Evolutionary conservation across 2,329 filamentous ascomycete genomes (phyloP).

Genomic region (Diplocarpon mali): DNA sequence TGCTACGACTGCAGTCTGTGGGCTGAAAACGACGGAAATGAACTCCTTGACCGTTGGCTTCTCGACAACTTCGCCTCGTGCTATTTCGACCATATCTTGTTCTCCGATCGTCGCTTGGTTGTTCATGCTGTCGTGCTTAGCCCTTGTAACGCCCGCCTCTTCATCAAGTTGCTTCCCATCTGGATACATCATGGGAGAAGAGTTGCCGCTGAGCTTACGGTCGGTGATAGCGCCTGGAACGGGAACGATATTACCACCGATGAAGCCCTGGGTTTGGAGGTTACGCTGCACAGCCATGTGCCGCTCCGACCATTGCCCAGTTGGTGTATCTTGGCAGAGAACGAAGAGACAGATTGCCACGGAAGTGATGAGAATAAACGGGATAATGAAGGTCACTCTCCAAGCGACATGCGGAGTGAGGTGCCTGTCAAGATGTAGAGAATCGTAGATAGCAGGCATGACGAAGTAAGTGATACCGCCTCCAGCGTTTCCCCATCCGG

Average conservation of each 20-base stretch:
- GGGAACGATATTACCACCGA: slow-evolving; percentile 27
- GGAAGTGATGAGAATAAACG: slow-evolving; percentile 61
- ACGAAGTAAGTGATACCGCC: slow-evolving; percentile 69
- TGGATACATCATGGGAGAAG: slow-evolving; percentile 3
- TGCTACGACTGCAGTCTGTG: slow-evolving; percentile 44
- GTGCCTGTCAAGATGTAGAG: slow-evolving; percentile 48
- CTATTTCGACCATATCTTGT: slow-evolving; percentile 40
- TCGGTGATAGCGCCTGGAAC: slow-evolving; percentile 25
- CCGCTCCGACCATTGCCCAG: slow-evolving; percentile 70
- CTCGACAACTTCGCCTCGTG: slow-evolving; percentile 39
- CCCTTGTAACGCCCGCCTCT: slow-evolving; percentile 33
- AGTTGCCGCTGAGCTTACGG: slow-evolving; percentile 2
- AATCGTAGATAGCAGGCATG: slow-evolving; percentile 84
- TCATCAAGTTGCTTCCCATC: slow-evolving; percentile 33
- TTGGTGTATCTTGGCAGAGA: slow-evolving; percentile 71
- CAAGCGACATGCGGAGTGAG: slow-evolving; percentile 61
- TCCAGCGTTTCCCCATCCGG: slow-evolving; percentile 76
- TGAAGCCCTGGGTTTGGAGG: slow-evolving; percentile 35
- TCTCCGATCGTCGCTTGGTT: slow-evolving; percentile 37
- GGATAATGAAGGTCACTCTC: slow-evolving; percentile 76
- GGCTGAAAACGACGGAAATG: slow-evolving; percentile 36
- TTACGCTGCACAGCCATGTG: slow-evolving; percentile 32
- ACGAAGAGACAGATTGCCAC: slow-evolving; percentile 60
- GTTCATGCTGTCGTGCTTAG: slow-evolving; percentile 31
- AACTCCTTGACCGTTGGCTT: slow-evolving; percentile 45